A percentile compares a stretch with the other conserved stretches of the same genome.
Conservation (phyloP, 805 yeast genomes). For the Priceomyces fermenticarens region DNA sequence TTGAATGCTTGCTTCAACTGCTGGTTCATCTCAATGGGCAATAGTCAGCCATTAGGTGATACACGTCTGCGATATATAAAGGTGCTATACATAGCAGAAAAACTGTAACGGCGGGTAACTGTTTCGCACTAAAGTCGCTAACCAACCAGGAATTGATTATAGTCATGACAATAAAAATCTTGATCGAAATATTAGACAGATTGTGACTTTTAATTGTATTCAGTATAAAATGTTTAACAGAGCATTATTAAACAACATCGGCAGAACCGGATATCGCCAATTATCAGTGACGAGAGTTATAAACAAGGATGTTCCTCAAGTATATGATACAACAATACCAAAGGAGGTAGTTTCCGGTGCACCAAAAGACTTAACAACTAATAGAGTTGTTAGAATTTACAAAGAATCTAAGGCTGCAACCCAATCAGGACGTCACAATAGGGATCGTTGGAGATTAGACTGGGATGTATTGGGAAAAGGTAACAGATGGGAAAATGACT, state of each 20-base stretch:
- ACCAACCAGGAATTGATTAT: slow-evolving; percentile 25
- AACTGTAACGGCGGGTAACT: slow-evolving; percentile 4
- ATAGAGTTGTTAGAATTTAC: slow-evolving; percentile 72
- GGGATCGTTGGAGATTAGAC: slow-evolving; percentile 68
- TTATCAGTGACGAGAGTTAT: slow-evolving; percentile 17
- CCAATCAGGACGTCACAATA: slow-evolving; percentile 63
- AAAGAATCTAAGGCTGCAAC: slow-evolving; percentile 79
- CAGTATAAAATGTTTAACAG: slow-evolving; percentile 19
- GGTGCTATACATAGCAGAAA: slow-evolving; percentile 13
- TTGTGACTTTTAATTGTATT: too few species aligned
- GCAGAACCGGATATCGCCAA: slow-evolving; percentile 18
- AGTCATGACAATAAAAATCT: slow-evolving; percentile 2
- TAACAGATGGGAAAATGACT: slow-evolving; percentile 85
- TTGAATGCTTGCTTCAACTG: slow-evolving; percentile 34
- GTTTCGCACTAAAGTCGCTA: slow-evolving; percentile 7
- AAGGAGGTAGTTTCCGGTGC: slow-evolving; percentile 76
- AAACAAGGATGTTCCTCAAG: slow-evolving; percentile 21
- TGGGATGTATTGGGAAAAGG: slow-evolving; percentile 79
- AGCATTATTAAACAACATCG: slow-evolving; percentile 14
- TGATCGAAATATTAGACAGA: too few species aligned
- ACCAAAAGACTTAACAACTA: slow-evolving; percentile 58
- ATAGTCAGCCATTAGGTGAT: background rate
- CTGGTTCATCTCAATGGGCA: slow-evolving; percentile 3
- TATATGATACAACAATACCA: slow-evolving; percentile 23
- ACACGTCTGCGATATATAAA: background rate